Conservation (phyloP, 2,329 filamentous ascomycete species). For the Colletotrichum tofieldiae region DNA sequence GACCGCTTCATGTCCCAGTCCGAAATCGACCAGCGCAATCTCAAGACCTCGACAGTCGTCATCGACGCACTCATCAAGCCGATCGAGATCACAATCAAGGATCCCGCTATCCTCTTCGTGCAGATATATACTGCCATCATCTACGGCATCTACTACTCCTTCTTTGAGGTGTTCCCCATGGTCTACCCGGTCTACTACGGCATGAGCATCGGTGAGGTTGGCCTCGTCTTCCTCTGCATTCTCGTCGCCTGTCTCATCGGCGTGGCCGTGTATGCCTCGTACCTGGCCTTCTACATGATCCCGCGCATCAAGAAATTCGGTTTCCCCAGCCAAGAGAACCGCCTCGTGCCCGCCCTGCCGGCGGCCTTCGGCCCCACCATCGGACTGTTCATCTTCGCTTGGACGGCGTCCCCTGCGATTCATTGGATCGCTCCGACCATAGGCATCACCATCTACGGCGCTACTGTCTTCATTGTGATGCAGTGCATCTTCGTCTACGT, state of each 20-base stretch:
- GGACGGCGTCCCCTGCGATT: constrained; percentile 66
- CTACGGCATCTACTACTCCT: constrained; percentile 75
- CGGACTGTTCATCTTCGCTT: constrained; percentile 74
- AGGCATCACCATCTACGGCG: constrained; percentile 70
- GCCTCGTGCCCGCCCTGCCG: constrained; percentile 69
- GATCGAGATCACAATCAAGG: constrained; percentile 71
- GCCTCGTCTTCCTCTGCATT: constrained; percentile 74
- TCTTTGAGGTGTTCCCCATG: constrained; percentile 77
- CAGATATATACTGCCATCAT: constrained; percentile 74
- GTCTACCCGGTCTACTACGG: constrained; percentile 73
- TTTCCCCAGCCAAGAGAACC: constrained; percentile 67
- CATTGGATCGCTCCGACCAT: constrained; percentile 71
- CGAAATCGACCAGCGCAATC: constrained; percentile 74
- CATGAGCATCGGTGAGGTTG: constrained; percentile 72
- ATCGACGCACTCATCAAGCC: constrained; percentile 74
- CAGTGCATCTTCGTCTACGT: constrained; percentile 75
- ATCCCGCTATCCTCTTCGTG: constrained; percentile 74
- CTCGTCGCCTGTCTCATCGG: constrained; percentile 71
- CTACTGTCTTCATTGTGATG: constrained; percentile 68
- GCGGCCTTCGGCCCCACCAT: constrained; percentile 68
- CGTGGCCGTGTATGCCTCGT: constrained; percentile 64
- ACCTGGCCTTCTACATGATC: constrained; percentile 67
- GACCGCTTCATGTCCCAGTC: constrained; percentile 71
- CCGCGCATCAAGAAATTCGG: constrained; percentile 65
- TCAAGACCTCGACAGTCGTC: constrained; percentile 63